A percentile compares a stretch with the other conserved stretches of the same genome.
phyloP scores from a whole-genome alignment of 1,284 basidiomycete genomes.

The Ceratobasidium sp. region DNA sequence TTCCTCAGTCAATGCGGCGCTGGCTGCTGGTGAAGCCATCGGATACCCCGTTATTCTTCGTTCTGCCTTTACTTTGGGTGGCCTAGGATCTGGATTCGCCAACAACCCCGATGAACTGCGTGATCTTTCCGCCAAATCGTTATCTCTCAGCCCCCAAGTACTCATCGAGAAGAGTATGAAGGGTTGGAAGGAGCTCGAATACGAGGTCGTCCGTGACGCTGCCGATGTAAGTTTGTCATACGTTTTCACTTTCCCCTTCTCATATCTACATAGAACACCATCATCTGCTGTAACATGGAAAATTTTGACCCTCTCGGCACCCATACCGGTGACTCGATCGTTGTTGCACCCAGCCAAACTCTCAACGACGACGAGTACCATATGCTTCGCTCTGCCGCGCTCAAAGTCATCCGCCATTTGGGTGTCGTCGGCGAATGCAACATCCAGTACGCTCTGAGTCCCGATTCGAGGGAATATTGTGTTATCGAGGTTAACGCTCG shows the following conservation, averaged over 20 bases:
- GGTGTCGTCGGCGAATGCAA: constrained; percentile 99
- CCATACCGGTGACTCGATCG: constrained; percentile 99
- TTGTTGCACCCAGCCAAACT: constrained; percentile 98
- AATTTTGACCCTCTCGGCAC: constrained; percentile 99
- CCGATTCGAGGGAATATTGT: constrained; percentile 91
- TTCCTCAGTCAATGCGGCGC: constrained; percentile 91
- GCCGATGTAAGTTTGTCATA: constrained; percentile 73
- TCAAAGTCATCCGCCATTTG: constrained; percentile 97
- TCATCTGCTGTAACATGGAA: constrained; percentile 97
- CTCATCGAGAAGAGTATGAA: constrained; percentile 98
- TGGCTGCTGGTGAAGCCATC: constrained; percentile 88
- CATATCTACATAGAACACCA: constrained; percentile 70
- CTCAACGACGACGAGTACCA: constrained; percentile 98
- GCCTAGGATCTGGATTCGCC: constrained; percentile 98
- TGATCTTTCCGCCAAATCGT: constrained; percentile 90
- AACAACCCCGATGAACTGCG: constrained; percentile 94
- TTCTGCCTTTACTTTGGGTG: constrained; percentile 97
- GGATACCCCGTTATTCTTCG: constrained; percentile 99
- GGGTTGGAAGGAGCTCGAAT: constrained; percentile 99
- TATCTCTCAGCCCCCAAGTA: constrained; percentile 93
- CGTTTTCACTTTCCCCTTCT: not conserved
- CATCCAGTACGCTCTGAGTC: constrained; percentile 98
- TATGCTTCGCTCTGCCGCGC: constrained; percentile 96
- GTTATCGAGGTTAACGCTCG: constrained; percentile 98
- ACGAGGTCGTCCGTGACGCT: constrained; percentile 97